Evolutionary conservation across 2,329 filamentous ascomycete species (phyloP).

Genomic region (Sclerotinia sclerotiorum): DNA sequence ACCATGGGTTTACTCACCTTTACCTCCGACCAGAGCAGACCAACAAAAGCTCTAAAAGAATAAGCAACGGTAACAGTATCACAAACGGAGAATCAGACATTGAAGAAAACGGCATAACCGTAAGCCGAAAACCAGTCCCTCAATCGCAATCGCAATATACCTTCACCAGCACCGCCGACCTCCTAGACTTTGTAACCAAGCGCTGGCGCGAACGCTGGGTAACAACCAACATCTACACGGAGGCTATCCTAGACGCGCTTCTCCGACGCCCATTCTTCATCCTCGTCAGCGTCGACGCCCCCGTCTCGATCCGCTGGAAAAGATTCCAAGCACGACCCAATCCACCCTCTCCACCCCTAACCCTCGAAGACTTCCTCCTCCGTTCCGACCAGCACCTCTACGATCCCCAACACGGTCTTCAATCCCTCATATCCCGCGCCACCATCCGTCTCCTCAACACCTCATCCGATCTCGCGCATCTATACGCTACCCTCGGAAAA

Average conservation of each 20-base stretch:
- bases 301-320: slow-evolving; percentile 78
- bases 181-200: slow-evolving; percentile 83
- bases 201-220: slow-evolving; percentile 84
- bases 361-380: slow-evolving; percentile 56
- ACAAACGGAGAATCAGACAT: slow-evolving; percentile 16
- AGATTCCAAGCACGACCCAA: slow-evolving; percentile 63
- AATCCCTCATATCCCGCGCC: slow-evolving; percentile 76
- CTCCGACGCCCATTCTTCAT: slow-evolving; percentile 86
- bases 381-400: slow-evolving; percentile 76
- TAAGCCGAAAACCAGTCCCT: slow-evolving; percentile 18
- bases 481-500: slow-evolving; percentile 70
- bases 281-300: slow-evolving; percentile 87
- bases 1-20: slow-evolving; percentile 78
- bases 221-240: slow-evolving; percentile 77
- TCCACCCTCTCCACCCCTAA: slow-evolving; percentile 30
- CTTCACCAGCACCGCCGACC: slow-evolving; percentile 63
- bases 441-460: slow-evolving; percentile 86
- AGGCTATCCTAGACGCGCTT: slow-evolving; percentile 71
- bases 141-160: slow-evolving; percentile 34
- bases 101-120: slow-evolving; percentile 7
- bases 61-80: slow-evolving; percentile 25
- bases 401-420: slow-evolving; percentile 60
- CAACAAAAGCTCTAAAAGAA: background rate
- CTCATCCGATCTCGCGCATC: slow-evolving; percentile 65
- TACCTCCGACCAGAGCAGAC: slow-evolving; percentile 48